Evolutionary conservation across 164 flowering plant species (phyloP).

Genomic region (Magnolia kwangsiensis): DNA sequence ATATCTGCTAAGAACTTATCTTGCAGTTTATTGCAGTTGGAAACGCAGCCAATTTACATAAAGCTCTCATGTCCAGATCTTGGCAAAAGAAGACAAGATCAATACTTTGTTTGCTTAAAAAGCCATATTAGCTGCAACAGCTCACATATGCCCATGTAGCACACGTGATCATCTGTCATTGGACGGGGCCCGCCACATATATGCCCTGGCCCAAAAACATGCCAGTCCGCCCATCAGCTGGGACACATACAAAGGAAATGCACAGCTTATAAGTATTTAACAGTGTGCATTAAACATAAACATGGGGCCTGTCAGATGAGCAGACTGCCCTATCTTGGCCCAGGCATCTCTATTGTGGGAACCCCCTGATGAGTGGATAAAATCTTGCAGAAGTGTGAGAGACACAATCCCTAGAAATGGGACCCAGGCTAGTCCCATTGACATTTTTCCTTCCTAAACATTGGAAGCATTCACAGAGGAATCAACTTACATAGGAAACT

Average conservation of each 20-base stretch:
- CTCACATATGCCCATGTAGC: no score
- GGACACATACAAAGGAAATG: neutral
- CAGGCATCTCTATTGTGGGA: neutral
- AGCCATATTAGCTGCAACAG: no score
- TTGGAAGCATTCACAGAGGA: neutral
- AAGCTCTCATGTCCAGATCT: neutral
- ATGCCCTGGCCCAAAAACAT: neutral
- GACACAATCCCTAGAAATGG: neutral
- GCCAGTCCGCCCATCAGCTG: neutral
- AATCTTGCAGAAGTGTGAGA: neutral
- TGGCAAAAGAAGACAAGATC: no score
- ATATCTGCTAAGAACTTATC: neutral
- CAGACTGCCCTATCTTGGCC: neutral
- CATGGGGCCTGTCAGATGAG: no score
- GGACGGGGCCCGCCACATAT: neutral
- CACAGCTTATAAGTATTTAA: neutral
- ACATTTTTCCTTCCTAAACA: neutral
- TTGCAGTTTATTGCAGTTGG: neutral
- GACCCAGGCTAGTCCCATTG: no score
- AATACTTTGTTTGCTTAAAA: no score
- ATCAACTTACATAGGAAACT: constrained; percentile 79
- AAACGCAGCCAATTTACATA: neutral
- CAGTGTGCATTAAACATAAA: no score
- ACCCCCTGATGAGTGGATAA: neutral
- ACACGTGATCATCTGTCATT: no score